These are phyloP conservation scores for Hibiscus tridactylites DNA, from an alignment of 345 rosid genomes.

Conservation along the genomic window DNA sequence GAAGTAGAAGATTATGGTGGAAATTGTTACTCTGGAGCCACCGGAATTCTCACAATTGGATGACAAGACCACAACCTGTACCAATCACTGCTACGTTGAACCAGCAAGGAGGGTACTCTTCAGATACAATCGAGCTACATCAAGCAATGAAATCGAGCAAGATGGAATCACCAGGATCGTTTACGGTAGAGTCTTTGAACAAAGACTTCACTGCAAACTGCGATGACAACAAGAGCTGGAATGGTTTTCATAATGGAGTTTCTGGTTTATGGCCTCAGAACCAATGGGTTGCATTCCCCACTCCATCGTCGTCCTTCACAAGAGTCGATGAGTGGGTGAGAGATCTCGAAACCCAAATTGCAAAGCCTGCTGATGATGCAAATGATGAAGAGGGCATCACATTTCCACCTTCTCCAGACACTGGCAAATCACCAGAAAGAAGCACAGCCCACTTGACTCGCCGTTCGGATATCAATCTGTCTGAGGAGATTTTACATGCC, in stretches of 20 bases:
- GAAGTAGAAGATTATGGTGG: slow-evolving; percentile 81
- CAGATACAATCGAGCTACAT: slow-evolving; percentile 65
- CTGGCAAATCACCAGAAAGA: slow-evolving; percentile 29
- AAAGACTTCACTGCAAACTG: slow-evolving; percentile 2
- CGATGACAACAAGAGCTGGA: slow-evolving; percentile 26
- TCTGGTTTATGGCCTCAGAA: slow-evolving; percentile 59
- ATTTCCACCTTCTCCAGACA: slow-evolving; percentile 48
- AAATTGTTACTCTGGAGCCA: slow-evolving; percentile 93
- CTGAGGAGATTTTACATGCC: slow-evolving; percentile 61
- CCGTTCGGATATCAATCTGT: slow-evolving; percentile 31
- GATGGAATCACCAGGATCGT: slow-evolving; percentile 38
- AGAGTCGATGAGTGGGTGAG: slow-evolving; percentile 85
- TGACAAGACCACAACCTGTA: slow-evolving; percentile 28
- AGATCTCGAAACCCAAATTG: slow-evolving; percentile 38
- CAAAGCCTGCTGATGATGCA: slow-evolving; percentile 23
- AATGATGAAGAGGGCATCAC: slow-evolving; percentile 21
- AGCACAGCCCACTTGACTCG: slow-evolving; percentile 16
- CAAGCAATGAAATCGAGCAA: slow-evolving; percentile 23
- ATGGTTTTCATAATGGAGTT: slow-evolving; percentile 25
- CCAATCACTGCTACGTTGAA: slow-evolving; percentile 22
- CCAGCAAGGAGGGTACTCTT: slow-evolving; percentile 74
- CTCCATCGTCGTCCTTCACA: slow-evolving; percentile 47
- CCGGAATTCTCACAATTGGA: slow-evolving; percentile 51
- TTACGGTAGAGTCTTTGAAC: slow-evolving; percentile 34
- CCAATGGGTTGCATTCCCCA: slow-evolving; percentile 79